Evolutionary conservation across 257 asterid genomes (phyloP).

Genomic region (Fraxinus excelsior): DNA sequence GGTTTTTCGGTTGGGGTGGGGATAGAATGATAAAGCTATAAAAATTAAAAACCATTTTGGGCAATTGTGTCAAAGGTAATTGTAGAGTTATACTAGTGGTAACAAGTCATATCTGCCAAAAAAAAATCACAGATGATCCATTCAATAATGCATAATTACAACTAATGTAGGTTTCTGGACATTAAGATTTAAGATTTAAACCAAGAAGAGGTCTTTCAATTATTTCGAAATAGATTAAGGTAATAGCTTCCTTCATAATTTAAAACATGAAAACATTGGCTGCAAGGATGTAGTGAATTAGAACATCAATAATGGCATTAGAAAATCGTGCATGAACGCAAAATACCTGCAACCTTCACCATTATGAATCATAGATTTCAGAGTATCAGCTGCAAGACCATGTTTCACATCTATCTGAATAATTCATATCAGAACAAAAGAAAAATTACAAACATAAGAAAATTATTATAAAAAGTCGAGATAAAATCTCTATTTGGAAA

Average conservation of each 20-base stretch:
- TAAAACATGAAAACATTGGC: constrained; percentile 2
- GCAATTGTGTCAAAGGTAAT: neutral
- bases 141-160: neutral
- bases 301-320: neutral
- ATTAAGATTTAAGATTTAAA: neutral
- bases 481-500: neutral
- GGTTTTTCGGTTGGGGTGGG: neutral
- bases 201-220: neutral
- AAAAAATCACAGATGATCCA: neutral
- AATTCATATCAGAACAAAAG: constrained; percentile 20
- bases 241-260: constrained; percentile 5
- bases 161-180: constrained; percentile 4
- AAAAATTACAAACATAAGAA: constrained; percentile 5
- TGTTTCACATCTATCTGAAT: constrained; percentile 68
- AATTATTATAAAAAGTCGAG: constrained; percentile 8
- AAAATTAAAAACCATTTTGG: neutral
- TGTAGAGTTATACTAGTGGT: neutral
- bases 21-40: neutral
- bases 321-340: neutral
- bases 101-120: neutral
- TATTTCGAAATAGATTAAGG: neutral
- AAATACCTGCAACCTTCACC: constrained; percentile 78
- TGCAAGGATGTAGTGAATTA: constrained; percentile 7
- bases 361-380: constrained; percentile 65
- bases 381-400: constrained; percentile 82